Percentiles rank a stretch among this genome's conserved stretches.
phyloP scores from a whole-genome alignment of 257 asterid genomes.

The Petunia secreta region DNA sequence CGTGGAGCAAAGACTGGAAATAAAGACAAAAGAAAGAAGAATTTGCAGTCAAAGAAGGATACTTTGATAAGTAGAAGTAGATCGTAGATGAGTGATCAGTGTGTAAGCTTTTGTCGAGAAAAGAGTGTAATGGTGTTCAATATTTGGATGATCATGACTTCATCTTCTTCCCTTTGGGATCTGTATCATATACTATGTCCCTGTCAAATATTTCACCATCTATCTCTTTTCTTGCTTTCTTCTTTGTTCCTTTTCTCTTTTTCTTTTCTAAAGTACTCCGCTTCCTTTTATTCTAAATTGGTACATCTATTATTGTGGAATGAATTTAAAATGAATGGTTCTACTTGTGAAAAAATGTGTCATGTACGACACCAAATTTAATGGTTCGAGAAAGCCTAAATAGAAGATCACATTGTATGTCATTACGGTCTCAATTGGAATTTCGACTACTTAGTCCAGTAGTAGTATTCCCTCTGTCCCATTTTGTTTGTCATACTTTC shows the following conservation, averaged over 20 bases:
- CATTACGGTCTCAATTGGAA: too few species aligned
- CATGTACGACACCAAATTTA: too few species aligned
- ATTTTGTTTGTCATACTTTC: too few species aligned
- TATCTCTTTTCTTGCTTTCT: slow-evolving; percentile 2
- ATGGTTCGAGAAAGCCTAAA: too few species aligned
- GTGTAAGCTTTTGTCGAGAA: slow-evolving; percentile 25
- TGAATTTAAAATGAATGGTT: too few species aligned
- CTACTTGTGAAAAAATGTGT: too few species aligned
- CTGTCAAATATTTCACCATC: not conserved
- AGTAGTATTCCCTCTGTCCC: too few species aligned
- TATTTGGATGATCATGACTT: not conserved
- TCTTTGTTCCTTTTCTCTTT: not conserved
- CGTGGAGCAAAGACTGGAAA: slow-evolving; percentile 37
- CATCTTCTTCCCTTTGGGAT: slow-evolving; percentile 30
- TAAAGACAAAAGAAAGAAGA: slow-evolving; percentile 32
- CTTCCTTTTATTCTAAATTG: not conserved
- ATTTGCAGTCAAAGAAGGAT: slow-evolving; percentile 28
- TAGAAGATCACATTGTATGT: too few species aligned
- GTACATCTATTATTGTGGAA: too few species aligned
- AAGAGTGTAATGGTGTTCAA: not conserved
- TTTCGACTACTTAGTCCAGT: too few species aligned
- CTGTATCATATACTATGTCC: not conserved
- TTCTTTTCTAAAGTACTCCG: not conserved
- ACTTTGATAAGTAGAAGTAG: not conserved
- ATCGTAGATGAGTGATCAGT: slow-evolving; percentile 9